Evolutionary conservation across 2,329 filamentous ascomycete species (phyloP), one percentile per base, ranked within the genome.

Genomic region (Colletotrichum tamarilloi): DNA sequence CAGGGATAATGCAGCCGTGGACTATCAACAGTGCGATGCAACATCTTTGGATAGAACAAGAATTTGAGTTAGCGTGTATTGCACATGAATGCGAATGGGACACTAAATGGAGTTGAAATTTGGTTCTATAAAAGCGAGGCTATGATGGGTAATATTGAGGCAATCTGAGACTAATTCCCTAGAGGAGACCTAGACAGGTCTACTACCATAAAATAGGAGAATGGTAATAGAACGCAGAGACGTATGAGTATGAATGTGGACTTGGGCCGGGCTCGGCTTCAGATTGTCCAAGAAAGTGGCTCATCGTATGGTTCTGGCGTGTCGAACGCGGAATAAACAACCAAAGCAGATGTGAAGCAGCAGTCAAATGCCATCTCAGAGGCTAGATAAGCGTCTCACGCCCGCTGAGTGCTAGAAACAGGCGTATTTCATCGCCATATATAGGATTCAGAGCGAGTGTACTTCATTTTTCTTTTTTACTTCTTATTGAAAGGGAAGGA

Each of bases 101-200:
- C 81, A 79, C 52, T 80, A 79, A n/a, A 74, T 78, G 19, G 78
- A 82, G 62, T 76, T 83, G 5, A 80, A 81, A 26, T 80, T 42
- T 83, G 81, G 81, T 81, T 83, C 57, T 82, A 80, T 68, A 81
- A 77, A 65, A 82, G 81, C 53, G 76, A 82, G 67, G 79, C 82
- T 70, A 81, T 82, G 77, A 81, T 14, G 14, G 35, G 35, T 16
- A 38, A 38, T 6, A 16, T 38, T 38, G 35, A 38, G 6, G 35
- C 35, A 38, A 38, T 16, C 5, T 16, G 35, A 38, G 14, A 38
- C 35, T 16, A 38, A 38, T 14, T 38, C 14, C 35, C 6, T 14
- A 16, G 35, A 16, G 35, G 12, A 14, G 6, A 38, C 5, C 35
- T 38, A 38, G 35, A 38, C 14, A 16, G 12, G 16, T 38, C 14